Percentiles rank a stretch among this genome's conserved stretches.
Conservation (phyloP, 192 early-diverging fungal species). For the Backusella sp. region DNA sequence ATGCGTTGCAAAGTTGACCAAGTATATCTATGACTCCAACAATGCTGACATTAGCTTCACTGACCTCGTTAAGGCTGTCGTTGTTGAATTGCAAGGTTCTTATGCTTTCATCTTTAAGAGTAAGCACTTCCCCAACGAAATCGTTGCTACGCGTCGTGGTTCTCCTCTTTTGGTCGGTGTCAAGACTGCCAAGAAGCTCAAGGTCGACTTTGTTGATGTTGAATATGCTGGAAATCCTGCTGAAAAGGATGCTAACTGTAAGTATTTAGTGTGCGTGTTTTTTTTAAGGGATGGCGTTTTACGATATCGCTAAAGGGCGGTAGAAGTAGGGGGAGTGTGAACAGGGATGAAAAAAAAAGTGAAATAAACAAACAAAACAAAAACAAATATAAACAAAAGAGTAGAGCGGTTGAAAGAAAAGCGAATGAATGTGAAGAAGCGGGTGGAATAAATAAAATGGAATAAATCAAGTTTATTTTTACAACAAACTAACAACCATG, state of each 20-base stretch:
- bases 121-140: constrained; percentile 90
- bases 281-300: not conserved
- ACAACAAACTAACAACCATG: too few species aligned
- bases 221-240: constrained; percentile 62
- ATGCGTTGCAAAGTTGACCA: constrained; percentile 94
- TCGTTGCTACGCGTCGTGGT: constrained; percentile 95
- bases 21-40: constrained; percentile 97
- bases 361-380: not conserved
- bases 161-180: constrained; percentile 98
- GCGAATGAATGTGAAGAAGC: not conserved
- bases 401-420: not conserved
- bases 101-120: constrained; percentile 97
- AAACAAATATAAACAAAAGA: not conserved
- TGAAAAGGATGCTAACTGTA: constrained; percentile 10
- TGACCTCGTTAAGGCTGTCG: constrained; percentile 90
- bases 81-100: constrained; percentile 97
- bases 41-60: constrained; percentile 80
- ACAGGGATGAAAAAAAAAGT: not conserved
- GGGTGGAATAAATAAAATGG: not conserved
- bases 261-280: not conserved
- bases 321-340: not conserved
- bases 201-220: constrained; percentile 99
- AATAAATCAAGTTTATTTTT: not conserved
- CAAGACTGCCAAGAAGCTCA: constrained; percentile 94
- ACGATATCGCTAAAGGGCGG: not conserved